Base-by-base conservation (phyloP, 257 asterid genomes). In the Lantana camara region DNA sequence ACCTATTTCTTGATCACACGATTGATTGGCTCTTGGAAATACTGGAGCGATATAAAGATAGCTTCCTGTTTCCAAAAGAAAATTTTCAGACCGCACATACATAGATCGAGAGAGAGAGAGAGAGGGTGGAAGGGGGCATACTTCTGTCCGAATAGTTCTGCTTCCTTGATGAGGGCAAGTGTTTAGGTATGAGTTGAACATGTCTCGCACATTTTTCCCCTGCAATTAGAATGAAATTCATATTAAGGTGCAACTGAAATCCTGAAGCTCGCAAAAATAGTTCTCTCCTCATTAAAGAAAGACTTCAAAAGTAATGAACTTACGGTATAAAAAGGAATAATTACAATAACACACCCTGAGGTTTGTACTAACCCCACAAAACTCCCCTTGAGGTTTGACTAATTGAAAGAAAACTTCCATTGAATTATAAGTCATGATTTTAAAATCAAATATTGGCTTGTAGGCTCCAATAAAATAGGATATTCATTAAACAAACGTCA, bases 161-260 rank as follows among this genome's bases (percentile, higher is more conserved):
- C 99, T 94, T 79, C 99, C 99, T 83, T 90, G 97, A 62, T 81
- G 77, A 68, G 99, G 96, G 60, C 97, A 94, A 30, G 84, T 84
- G 66, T 94, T 94, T 63, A 94, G 81, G 69, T 90, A 90, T 14
- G 80, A 60, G 75, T 88, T 85, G 34, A 88, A 94, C 44, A 86
- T 30, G 63, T 83, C 93, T 4, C 53, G 67, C 10, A 85, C 96
- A 45, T 62, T 79, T 72, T 84, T 86, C 7, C 88, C 97, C 99
- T 92, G 83, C 17, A 76, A 62, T 42, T 14, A 52, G 8, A 60
- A 63, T 35, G 46, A 16, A 19, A 2, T 12, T 57, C 22, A 13
- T 9, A 24, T 52, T 45, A 66, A 40, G 22, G 12, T 22, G 48
- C 55, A 3, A 41, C 15, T 9, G 15, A 22, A 59, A 12, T 22